phyloP scores from a whole-genome alignment of 1,139 yeast genomes.

The Yamadazyma blattariae region DNA sequence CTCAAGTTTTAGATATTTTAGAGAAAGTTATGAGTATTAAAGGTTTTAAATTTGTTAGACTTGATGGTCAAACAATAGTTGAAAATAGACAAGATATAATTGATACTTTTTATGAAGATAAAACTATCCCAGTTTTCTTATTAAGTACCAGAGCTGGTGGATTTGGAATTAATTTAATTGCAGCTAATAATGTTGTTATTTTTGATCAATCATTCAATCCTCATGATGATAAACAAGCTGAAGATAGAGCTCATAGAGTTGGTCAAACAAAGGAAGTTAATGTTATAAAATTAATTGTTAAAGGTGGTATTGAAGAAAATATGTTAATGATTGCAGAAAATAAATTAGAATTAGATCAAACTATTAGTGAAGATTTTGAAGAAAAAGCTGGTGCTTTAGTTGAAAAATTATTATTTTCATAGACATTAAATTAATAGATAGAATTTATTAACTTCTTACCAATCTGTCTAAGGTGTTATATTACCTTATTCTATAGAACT shows the following conservation, averaged over 20 bases:
- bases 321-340: slow-evolving; percentile 85
- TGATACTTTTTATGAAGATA: slow-evolving; percentile 83
- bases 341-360: slow-evolving; percentile 80
- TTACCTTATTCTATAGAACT: too few species aligned
- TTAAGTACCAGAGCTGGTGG: slow-evolving; percentile 97
- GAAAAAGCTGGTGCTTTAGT: slow-evolving; percentile 54
- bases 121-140: slow-evolving; percentile 78
- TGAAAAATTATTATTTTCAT: slow-evolving; percentile 44
- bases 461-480: too few species aligned
- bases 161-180: slow-evolving; percentile 92
- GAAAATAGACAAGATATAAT: slow-evolving; percentile 91
- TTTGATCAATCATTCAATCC: slow-evolving; percentile 96
- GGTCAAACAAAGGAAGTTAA: slow-evolving; percentile 90
- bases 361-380: slow-evolving; percentile 53
- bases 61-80: slow-evolving; percentile 93
- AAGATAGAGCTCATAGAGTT: slow-evolving; percentile 96
- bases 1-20: slow-evolving; percentile 85
- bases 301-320: slow-evolving; percentile 82
- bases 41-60: slow-evolving; percentile 70
- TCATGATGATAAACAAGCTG: slow-evolving; percentile 98
- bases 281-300: slow-evolving; percentile 74
- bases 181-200: slow-evolving; percentile 89
- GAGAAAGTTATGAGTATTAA: slow-evolving; percentile 70
- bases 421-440: not conserved
- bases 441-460: too few species aligned